Percentiles rank a stretch among this genome's conserved stretches.
Conservation (phyloP, 192 early-diverging fungal genomes). For the Allomyces javanicus region DNA sequence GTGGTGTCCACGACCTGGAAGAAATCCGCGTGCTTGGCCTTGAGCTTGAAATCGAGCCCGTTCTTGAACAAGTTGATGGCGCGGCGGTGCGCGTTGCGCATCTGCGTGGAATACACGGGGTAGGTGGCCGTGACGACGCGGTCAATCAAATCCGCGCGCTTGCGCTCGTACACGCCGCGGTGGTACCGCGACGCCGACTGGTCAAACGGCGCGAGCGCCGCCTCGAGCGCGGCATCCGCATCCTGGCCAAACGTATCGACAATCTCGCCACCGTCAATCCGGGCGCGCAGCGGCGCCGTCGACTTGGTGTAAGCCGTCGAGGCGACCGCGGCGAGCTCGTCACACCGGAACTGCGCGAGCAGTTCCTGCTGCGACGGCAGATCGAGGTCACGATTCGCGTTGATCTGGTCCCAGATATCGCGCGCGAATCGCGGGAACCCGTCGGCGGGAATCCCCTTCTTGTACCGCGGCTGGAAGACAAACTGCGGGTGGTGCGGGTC, state of each 20-base stretch:
- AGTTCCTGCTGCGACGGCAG: conserved; percentile 95
- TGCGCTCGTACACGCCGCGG: conserved; percentile 64
- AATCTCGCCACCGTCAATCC: conserved; percentile 59
- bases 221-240: conserved; percentile 29
- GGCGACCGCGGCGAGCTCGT: conserved; percentile 71
- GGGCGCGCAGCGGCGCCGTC: conserved; percentile 39
- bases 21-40: conserved; percentile 27
- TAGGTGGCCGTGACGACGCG: conserved; percentile 58
- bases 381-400: conserved; percentile 87
- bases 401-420: conserved; percentile 89
- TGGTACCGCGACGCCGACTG: conserved; percentile 79
- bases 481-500: conserved; percentile 45
- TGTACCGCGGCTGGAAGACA: conserved; percentile 68
- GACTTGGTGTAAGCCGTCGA: conserved; percentile 47
- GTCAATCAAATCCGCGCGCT: conserved; percentile 58
- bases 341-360: conserved; percentile 93
- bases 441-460: conserved; percentile 85
- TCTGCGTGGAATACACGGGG: conserved; percentile 61
- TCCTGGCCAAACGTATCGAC: conserved; percentile 51
- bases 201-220: conserved; percentile 60
- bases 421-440: conserved; percentile 84
- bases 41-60: conserved; percentile 13
- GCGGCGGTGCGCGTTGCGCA: conserved; percentile 66
- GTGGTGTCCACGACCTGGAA: conserved; percentile 26
- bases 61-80: conserved; percentile 45